Conservation (phyloP, 1,284 basidiomycete genomes). For the Sanguinoderma infundibulare region DNA sequence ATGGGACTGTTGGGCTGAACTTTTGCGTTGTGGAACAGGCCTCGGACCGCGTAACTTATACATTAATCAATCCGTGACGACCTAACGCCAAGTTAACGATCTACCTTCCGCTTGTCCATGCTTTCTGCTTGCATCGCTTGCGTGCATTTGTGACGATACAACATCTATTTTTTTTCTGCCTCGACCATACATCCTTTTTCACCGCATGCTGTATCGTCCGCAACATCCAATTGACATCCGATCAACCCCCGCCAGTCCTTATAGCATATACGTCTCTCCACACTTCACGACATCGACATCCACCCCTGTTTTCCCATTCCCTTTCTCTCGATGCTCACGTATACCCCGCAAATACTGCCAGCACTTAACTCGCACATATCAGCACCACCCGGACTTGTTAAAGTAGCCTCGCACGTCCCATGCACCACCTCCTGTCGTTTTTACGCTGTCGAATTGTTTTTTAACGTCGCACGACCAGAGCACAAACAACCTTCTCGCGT, state of each 20-base stretch:
- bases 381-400: no score
- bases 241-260: neutral
- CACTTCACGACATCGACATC: neutral
- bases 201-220: neutral
- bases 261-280: neutral
- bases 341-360: neutral
- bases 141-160: neutral
- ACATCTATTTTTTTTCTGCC: neutral
- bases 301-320: neutral
- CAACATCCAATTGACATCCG: no score
- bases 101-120: neutral
- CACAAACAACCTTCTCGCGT: neutral
- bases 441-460: neutral
- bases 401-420: conserved; percentile 10
- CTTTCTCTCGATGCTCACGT: neutral
- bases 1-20: neutral
- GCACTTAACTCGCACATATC: conserved; percentile 2
- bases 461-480: no score
- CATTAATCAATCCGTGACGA: conserved; percentile 19
- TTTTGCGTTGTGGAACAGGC: neutral
- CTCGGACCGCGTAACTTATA: conserved; percentile 16
- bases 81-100: conserved; percentile 5
- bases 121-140: neutral
- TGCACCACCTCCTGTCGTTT: conserved; percentile 5
- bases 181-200: neutral